A percentile compares a stretch with the other conserved stretches of the same genome.
Evolutionary conservation across 768 basidiomycete species (phyloP).

Genomic region (Suillus sp.): DNA sequence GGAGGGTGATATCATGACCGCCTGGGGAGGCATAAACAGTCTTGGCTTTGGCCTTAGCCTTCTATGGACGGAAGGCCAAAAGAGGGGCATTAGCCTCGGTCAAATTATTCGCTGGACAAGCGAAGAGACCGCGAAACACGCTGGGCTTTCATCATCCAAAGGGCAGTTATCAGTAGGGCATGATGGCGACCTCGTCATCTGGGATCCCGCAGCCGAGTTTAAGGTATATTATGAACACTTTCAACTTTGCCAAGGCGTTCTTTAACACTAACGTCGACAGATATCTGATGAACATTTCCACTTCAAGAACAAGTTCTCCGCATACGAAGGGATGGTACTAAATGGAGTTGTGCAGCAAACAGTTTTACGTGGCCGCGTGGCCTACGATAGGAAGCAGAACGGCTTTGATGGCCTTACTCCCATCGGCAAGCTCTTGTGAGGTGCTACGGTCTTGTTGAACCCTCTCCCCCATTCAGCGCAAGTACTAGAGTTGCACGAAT

Average conservation of each 20-base stretch:
- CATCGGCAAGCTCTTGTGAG: conserved; percentile 41
- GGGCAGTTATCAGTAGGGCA: conserved; percentile 72
- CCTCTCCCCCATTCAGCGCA: neutral
- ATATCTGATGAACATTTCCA: conserved; percentile 71
- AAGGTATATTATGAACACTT: conserved; percentile 33
- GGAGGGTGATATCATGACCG: conserved; percentile 79
- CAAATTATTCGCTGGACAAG: conserved; percentile 78
- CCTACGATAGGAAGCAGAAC: conserved; percentile 52
- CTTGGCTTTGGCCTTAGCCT: conserved; percentile 88
- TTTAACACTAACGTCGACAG: conserved; percentile 39
- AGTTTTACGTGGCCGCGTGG: conserved; percentile 72
- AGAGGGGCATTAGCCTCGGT: conserved; percentile 52
- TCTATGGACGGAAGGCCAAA: conserved; percentile 79
- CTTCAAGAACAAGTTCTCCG: conserved; percentile 94
- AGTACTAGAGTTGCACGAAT: neutral
- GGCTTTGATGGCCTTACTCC: conserved; percentile 40
- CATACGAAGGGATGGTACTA: conserved; percentile 78
- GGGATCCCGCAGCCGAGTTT: conserved; percentile 62
- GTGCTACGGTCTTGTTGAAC: neutral
- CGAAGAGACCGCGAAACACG: conserved; percentile 74
- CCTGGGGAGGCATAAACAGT: conserved; percentile 95
- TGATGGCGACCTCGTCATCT: conserved; percentile 88
- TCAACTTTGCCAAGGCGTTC: neutral
- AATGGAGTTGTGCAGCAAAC: conserved; percentile 75
- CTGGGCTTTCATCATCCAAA: conserved; percentile 68